phyloP scores from a whole-genome alignment of 805 yeast species.

The Teunomyces atbi region DNA sequence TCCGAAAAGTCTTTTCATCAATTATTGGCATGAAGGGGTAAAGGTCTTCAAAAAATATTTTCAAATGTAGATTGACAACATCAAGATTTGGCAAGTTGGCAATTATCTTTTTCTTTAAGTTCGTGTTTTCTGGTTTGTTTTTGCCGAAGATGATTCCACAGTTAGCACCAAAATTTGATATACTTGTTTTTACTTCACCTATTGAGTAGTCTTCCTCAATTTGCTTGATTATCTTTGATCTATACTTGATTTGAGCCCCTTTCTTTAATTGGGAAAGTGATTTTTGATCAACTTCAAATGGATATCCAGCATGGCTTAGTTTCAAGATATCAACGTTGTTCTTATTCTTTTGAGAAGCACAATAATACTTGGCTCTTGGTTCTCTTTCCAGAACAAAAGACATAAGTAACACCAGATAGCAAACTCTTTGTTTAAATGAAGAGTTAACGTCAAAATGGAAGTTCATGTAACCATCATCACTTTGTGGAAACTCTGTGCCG shows the following conservation, averaged over 20 bases:
- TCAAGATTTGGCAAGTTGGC: not conserved
- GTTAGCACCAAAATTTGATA: slow-evolving; percentile 10
- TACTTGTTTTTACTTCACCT: slow-evolving; percentile 1
- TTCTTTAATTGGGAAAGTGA: slow-evolving; percentile 4
- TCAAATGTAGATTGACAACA: not conserved
- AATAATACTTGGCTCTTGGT: slow-evolving; percentile 15
- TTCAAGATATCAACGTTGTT: slow-evolving; percentile 6
- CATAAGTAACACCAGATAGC: slow-evolving; percentile 11
- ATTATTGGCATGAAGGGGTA: not conserved
- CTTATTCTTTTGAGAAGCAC: slow-evolving; percentile 11
- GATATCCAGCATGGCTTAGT: slow-evolving; percentile 3
- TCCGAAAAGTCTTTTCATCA: not conserved
- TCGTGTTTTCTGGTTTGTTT: not conserved
- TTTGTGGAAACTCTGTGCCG: slow-evolving; percentile 5
- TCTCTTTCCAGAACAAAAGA: slow-evolving; percentile 18
- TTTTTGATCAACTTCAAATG: not conserved
- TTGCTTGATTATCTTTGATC: slow-evolving; percentile 3
- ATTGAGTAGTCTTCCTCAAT: slow-evolving; percentile 1
- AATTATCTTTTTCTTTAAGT: not conserved
- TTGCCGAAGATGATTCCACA: slow-evolving; percentile 7
- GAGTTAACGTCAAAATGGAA: slow-evolving; percentile 5
- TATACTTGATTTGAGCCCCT: slow-evolving; percentile 1
- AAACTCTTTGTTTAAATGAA: not conserved
- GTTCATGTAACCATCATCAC: slow-evolving; percentile 6
- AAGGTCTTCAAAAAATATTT: not conserved